Percentiles rank a stretch among this genome's conserved stretches.
These are phyloP conservation scores for Solanum hybrid DNA, from an alignment of 305 asterid species.

Conservation along the genomic window DNA sequence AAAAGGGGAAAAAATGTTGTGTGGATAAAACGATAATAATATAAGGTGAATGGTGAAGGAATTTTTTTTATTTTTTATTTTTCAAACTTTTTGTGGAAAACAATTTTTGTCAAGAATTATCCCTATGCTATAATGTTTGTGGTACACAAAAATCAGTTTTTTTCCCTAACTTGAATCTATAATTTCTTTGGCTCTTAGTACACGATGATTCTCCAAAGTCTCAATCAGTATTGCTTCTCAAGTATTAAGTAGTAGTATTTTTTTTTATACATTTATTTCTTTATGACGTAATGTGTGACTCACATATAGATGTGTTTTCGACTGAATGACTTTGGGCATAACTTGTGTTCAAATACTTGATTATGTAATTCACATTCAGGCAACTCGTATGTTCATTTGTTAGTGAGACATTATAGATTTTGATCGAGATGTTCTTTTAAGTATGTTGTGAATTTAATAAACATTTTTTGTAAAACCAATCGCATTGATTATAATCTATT, in stretches of 20 bases:
- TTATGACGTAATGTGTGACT: neutral
- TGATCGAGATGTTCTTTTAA: neutral
- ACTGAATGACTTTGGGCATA: neutral
- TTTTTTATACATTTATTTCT: too few relatives aligned
- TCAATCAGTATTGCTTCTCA: neutral
- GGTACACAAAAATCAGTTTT: conserved; percentile 19
- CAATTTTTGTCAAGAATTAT: conserved; percentile 17
- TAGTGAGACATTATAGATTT: neutral
- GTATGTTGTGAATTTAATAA: neutral
- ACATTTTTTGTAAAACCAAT: too few relatives aligned
- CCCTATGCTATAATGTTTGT: conserved; percentile 25
- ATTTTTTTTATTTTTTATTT: fast-evolving
- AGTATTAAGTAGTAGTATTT: too few relatives aligned
- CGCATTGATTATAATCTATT: too few relatives aligned
- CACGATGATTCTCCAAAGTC: neutral
- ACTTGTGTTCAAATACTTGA: neutral
- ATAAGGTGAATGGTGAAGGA: neutral
- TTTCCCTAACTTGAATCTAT: neutral
- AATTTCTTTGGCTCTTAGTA: neutral
- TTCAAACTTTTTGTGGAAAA: conserved; percentile 10
- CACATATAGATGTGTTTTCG: fast-evolving
- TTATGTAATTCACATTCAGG: neutral
- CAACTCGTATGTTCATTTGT: neutral
- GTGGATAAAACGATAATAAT: neutral
- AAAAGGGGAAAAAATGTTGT: neutral